Evolutionary conservation across 2,329 filamentous ascomycete species (phyloP).

Genomic region (Ascochyta viciae-villosae): DNA sequence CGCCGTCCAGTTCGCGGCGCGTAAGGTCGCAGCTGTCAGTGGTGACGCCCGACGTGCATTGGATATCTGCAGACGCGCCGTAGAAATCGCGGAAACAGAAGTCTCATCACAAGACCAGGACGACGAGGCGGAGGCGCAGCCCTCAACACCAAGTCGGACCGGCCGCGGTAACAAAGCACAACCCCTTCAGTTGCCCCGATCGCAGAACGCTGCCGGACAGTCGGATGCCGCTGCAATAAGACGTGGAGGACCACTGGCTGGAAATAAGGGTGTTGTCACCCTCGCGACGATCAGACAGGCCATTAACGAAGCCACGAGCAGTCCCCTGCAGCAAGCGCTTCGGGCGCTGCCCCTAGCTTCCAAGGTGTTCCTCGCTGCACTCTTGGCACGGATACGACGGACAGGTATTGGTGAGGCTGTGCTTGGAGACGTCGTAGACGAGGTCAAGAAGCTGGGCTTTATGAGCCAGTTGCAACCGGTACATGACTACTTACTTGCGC

Average conservation of each 20-base stretch:
- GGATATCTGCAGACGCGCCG: constrained; percentile 93
- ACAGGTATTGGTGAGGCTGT: constrained; percentile 88
- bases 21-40: constrained; percentile 95
- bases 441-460: constrained; percentile 73
- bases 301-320: constrained; percentile 93
- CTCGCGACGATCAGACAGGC: constrained; percentile 93
- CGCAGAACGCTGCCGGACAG: constrained; percentile 30
- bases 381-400: constrained; percentile 78
- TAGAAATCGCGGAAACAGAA: constrained; percentile 90
- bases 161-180: constrained; percentile 47
- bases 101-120: constrained; percentile 41
- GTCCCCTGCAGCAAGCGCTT: constrained; percentile 87
- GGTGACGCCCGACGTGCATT: constrained; percentile 91
- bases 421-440: constrained; percentile 87
- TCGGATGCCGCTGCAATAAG: constrained; percentile 32
- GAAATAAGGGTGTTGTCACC: constrained; percentile 70
- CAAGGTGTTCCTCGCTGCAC: constrained; percentile 84
- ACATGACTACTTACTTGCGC: constrained; percentile 64
- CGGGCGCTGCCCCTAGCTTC: constrained; percentile 80
- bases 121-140: constrained; percentile 51
- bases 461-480: constrained; percentile 68
- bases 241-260: constrained; percentile 26
- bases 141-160: constrained; percentile 69
- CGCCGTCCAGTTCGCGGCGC: constrained; percentile 92
- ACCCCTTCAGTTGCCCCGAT: constrained; percentile 23